Evolutionary conservation across 73 alveolate species (phyloP).

Genomic region (Tetrahymena borealis): DNA sequence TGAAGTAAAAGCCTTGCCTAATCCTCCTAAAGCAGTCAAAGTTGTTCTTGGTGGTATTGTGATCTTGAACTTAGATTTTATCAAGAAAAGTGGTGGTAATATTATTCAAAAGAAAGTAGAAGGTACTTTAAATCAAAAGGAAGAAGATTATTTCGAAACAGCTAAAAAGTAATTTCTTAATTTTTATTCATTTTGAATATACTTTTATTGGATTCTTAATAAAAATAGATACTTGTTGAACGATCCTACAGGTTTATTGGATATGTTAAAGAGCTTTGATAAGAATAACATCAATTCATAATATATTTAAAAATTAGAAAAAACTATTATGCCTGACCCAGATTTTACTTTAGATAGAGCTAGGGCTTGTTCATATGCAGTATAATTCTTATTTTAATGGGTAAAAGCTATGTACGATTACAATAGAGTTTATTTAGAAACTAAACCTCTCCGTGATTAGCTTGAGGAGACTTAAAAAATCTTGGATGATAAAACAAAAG

Average conservation of each 20-base stretch:
- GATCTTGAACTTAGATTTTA: neutral
- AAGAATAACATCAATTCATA: neutral
- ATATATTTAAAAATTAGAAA: neutral
- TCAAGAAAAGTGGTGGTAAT: neutral
- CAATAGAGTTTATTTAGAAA: slow-evolving; percentile 11
- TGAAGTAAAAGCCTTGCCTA: slow-evolving; percentile 15
- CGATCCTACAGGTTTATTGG: slow-evolving; percentile 32
- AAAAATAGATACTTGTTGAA: neutral
- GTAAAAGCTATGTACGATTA: slow-evolving; percentile 42
- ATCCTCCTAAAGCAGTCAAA: slow-evolving; percentile 33
- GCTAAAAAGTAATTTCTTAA: neutral
- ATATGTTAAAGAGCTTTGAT: slow-evolving; percentile 3
- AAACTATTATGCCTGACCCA: slow-evolving; percentile 16
- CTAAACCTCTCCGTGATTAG: slow-evolving; percentile 27
- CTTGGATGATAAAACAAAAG: slow-evolving; percentile 2
- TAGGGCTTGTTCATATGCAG: slow-evolving; percentile 20
- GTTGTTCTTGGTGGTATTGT: slow-evolving; percentile 34
- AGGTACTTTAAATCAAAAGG: neutral
- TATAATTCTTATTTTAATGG: slow-evolving; percentile 25
- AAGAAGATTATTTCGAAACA: slow-evolving; percentile 36
- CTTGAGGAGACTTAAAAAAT: slow-evolving; percentile 3
- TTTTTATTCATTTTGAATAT: neutral
- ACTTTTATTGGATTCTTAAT: neutral
- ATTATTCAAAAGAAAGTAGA: neutral
- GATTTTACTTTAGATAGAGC: slow-evolving; percentile 43